Base-by-base conservation (phyloP, 1,284 basidiomycete genomes). In the Hemileia vastatrix region DNA sequence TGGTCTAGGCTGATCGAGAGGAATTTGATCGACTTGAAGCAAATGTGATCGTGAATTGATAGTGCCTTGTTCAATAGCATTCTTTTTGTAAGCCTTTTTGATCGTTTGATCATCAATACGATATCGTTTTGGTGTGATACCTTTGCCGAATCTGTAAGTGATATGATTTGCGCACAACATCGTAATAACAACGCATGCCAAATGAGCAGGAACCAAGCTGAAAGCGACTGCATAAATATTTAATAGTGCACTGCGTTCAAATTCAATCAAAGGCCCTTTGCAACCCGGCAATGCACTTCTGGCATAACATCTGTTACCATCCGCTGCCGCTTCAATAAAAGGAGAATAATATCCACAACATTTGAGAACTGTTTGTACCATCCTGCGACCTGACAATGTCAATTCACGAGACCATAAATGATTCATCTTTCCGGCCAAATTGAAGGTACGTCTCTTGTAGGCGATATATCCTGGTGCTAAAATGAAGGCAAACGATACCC, bases 131-230 rank as follows among this genome's bases (percentile, higher is more conserved):
- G 86, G 86, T 77, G 83, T 86, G 80, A 87, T 82, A 40, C 85
- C 85, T 77, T 87, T 87, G 18, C 85, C 85, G 73, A 86, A 86
- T 56, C 85, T 78, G 71, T 86, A 86, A 9, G 85, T 86, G 68
- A 87, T 81, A 67, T 86, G 84, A 73, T 86, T 85, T 18, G 82
- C 82, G 75, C 84, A 86, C 43, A 86, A 76, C 53, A 88, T 74
- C 9, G 82, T 80, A 0, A 82, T 78, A 54, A 84, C 67, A 65
- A 88, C 84, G 75, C 85, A 84, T 36, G 80, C 63, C 62, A 88
- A 69, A 68, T 87, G 85, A 45, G 84, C 71, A 13, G 83, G 82
- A 6, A 84, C 83, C 59, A 86, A 75, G n/a, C 81, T 76, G 71
- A 88, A 88, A 3, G 81, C 79, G n/a, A 79, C 71, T 32, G 77